Evolutionary conservation across 2,329 filamentous ascomycete genomes (phyloP).

Genomic region (Neopestalotiopsis sp.): DNA sequence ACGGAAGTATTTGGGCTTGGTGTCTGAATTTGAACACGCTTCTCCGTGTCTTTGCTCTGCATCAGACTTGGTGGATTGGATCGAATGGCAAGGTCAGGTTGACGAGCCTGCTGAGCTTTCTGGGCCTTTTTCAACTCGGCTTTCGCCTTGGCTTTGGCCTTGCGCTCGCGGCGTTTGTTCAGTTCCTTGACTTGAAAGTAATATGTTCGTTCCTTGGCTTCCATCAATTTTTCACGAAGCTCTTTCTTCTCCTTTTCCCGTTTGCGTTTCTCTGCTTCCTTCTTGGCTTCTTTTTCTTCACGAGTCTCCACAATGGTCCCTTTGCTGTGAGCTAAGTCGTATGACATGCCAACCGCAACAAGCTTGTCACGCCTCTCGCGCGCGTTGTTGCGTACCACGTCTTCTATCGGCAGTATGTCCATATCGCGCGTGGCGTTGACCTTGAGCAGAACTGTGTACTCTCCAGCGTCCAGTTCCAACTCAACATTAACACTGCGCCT

Average conservation of each 20-base stretch:
- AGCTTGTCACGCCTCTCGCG: constrained; percentile 73
- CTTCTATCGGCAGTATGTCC: constrained; percentile 60
- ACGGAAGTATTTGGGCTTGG: constrained; percentile 20
- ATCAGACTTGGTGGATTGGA: not conserved
- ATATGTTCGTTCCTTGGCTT: constrained; percentile 35
- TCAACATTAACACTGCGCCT: constrained; percentile 79
- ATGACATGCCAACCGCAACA: constrained; percentile 70
- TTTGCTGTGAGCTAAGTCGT: constrained; percentile 67
- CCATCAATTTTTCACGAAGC: constrained; percentile 42
- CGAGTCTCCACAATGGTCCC: constrained; percentile 55
- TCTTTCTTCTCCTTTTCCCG: constrained; percentile 46
- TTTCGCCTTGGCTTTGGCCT: constrained; percentile 44
- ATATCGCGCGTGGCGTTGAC: constrained; percentile 69
- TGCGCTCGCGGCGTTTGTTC: constrained; percentile 44
- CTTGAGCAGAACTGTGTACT: constrained; percentile 78
- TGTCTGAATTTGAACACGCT: constrained; percentile 41
- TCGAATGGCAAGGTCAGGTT: constrained; percentile 19
- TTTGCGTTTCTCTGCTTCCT: constrained; percentile 50
- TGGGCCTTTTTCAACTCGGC: constrained; percentile 37
- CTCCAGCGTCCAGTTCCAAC: constrained; percentile 74
- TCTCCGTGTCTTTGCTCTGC: constrained; percentile 29
- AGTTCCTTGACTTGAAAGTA: constrained; percentile 46
- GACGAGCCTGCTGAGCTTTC: constrained; percentile 29
- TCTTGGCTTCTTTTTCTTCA: constrained; percentile 54
- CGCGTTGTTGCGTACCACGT: constrained; percentile 70